These are phyloP conservation scores for Suhomyces kilbournensis DNA, from an alignment of 805 yeast species.

Conservation along the genomic window DNA sequence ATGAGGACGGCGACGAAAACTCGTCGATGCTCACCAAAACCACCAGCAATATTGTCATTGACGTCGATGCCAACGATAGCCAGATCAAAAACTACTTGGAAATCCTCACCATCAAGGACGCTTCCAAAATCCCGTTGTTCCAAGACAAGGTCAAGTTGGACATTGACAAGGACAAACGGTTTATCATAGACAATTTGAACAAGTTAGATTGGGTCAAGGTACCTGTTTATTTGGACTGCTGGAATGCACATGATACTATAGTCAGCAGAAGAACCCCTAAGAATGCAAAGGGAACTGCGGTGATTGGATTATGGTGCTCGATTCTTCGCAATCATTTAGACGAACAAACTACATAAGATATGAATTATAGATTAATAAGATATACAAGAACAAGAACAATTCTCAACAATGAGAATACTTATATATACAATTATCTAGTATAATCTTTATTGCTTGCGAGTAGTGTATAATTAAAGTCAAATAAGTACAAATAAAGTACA, in stretches of 20 bases:
- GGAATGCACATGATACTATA: conserved; percentile 85
- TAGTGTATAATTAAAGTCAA: no score
- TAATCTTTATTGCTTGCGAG: no score
- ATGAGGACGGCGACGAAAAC: conserved; percentile 7
- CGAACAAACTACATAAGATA: background rate
- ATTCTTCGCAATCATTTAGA: conserved; percentile 30
- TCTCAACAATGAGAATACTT: no score
- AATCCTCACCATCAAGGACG: conserved; percentile 15
- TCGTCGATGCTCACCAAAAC: conserved; percentile 1
- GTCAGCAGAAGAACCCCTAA: conserved; percentile 70
- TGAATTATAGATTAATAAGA: no score
- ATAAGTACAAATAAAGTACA: no score
- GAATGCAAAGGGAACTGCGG: conserved; percentile 51
- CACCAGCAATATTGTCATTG: conserved; percentile 18
- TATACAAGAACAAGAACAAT: no score
- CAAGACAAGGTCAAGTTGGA: conserved; percentile 23
- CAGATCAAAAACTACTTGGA: conserved; percentile 14
- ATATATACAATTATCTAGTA: no score
- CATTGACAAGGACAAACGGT: conserved; percentile 33
- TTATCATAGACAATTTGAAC: conserved; percentile 56
- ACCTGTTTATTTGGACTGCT: conserved; percentile 64
- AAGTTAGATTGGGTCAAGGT: conserved; percentile 71
- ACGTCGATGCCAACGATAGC: conserved; percentile 23
- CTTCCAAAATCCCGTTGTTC: conserved; percentile 28
- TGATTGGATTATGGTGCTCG: conserved; percentile 49